Evolutionary conservation across 169 alveolate species (phyloP).

Genomic region (Eimeria sp.): DNA sequence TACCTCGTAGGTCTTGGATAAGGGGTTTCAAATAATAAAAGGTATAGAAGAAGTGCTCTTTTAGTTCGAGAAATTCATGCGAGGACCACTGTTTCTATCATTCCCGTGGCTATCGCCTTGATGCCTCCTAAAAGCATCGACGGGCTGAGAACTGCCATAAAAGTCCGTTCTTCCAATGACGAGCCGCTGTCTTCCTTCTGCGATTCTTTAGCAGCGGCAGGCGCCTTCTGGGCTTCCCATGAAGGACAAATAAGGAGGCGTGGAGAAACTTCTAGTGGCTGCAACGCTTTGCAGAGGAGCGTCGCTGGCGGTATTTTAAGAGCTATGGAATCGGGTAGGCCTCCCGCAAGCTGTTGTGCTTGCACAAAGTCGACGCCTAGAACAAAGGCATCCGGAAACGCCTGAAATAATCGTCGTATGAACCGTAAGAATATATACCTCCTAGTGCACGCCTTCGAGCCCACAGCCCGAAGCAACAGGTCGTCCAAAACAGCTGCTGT

Average conservation of each 20-base stretch:
- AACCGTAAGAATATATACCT: slow-evolving; percentile 62
- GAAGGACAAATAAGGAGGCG: slow-evolving; percentile 65
- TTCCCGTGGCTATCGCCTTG: slow-evolving; percentile 17
- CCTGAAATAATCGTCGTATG: slow-evolving; percentile 40
- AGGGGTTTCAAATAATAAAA: background rate
- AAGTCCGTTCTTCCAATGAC: slow-evolving; percentile 15
- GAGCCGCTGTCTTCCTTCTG: background rate
- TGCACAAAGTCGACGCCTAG: slow-evolving; percentile 69
- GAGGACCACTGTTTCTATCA: slow-evolving; percentile 22
- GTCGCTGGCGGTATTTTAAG: slow-evolving; percentile 49
- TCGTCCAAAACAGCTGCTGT: slow-evolving; percentile 59
- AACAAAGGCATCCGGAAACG: slow-evolving; percentile 47
- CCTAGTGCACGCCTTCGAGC: slow-evolving; percentile 54
- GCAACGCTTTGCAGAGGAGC: slow-evolving; percentile 42
- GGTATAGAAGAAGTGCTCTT: background rate
- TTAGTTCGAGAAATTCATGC: background rate
- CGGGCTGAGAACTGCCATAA: slow-evolving; percentile 64
- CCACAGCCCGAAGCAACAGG: slow-evolving; percentile 53
- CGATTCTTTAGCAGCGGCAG: background rate
- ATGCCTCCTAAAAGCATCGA: slow-evolving; percentile 66
- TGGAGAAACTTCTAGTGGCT: slow-evolving; percentile 35
- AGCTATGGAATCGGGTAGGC: slow-evolving; percentile 56
- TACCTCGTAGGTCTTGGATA: background rate
- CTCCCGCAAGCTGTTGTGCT: slow-evolving; percentile 72
- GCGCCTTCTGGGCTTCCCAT: slow-evolving; percentile 25